These are phyloP conservation scores for Neostapfia colusana DNA, from an alignment of 176 grass and related monocot species.

Conservation along the genomic window DNA sequence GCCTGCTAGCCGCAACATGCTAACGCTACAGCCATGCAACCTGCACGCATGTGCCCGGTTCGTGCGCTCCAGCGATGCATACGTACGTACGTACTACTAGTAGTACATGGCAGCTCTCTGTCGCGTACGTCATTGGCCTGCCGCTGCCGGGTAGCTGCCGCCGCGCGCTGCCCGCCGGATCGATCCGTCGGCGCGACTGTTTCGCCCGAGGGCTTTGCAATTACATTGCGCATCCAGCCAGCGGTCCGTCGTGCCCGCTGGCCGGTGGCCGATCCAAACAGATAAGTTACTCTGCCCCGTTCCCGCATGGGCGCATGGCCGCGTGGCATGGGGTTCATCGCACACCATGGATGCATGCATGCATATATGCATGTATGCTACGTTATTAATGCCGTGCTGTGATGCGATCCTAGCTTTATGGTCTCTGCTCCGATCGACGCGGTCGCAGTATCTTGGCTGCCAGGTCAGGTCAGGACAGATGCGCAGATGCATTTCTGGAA, in stretches of 20 bases:
- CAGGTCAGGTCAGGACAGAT: no score
- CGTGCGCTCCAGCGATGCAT: constrained; percentile 38
- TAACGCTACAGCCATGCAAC: neutral
- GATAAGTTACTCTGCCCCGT: neutral
- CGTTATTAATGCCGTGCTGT: neutral
- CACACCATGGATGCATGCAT: neutral
- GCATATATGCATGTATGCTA: no score
- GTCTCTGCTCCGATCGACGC: neutral
- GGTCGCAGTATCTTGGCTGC: no score
- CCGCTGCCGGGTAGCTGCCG: neutral
- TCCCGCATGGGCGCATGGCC: no score
- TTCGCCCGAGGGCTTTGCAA: neutral
- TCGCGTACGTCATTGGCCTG: neutral
- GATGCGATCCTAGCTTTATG: neutral
- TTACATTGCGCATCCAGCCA: constrained; percentile 11
- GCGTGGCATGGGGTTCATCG: neutral
- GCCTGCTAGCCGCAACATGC: neutral
- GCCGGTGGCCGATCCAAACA: constrained; percentile 11
- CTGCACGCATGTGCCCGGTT: constrained; percentile 28
- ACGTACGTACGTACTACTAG: neutral
- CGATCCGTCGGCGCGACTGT: constrained; percentile 18
- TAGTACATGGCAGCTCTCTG: no score
- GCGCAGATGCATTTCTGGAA: no score
- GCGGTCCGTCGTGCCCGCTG: neutral
- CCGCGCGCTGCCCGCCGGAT: neutral